Evolutionary conservation across 2,329 filamentous ascomycete species (phyloP).

Genomic region (Ampelomyces quisqualis): DNA sequence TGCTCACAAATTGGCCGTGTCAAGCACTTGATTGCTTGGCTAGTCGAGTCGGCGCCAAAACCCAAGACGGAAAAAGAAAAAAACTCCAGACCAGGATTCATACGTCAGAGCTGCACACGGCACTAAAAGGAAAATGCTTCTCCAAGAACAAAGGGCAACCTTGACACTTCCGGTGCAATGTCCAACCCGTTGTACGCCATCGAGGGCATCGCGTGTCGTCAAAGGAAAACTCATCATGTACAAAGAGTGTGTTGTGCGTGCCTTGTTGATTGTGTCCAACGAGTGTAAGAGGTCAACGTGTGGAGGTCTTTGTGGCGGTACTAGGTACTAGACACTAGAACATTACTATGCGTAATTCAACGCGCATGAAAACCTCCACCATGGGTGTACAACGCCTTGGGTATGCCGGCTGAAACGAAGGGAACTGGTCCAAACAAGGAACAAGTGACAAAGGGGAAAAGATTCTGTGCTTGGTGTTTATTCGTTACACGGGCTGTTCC

Average conservation of each 20-base stretch:
- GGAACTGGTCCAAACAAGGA: constrained; percentile 6
- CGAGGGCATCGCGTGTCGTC: neutral
- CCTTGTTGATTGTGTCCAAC: neutral
- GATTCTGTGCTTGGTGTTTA: constrained; percentile 2
- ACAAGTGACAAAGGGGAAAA: constrained; percentile 8
- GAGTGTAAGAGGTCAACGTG: neutral
- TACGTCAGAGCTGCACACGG: neutral
- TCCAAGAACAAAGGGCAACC: neutral
- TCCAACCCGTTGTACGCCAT: neutral
- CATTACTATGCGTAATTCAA: constrained; percentile 35
- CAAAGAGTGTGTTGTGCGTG: neutral
- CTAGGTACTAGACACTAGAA: constrained; percentile 23
- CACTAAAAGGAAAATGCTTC: neutral
- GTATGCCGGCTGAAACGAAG: constrained; percentile 3
- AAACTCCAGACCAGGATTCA: neutral
- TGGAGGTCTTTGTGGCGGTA: neutral
- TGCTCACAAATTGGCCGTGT: too few relatives aligned
- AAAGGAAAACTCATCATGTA: neutral
- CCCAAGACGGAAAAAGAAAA: too few relatives aligned
- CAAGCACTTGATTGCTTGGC: too few relatives aligned
- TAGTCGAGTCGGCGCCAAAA: too few relatives aligned
- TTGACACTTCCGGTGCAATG: neutral
- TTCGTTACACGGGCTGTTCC: neutral
- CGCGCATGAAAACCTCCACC: constrained; percentile 24
- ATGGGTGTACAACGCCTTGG: constrained; percentile 4